Base-by-base conservation (phyloP, 164 flowering plant species). In the Tinospora cordifolia region DNA sequence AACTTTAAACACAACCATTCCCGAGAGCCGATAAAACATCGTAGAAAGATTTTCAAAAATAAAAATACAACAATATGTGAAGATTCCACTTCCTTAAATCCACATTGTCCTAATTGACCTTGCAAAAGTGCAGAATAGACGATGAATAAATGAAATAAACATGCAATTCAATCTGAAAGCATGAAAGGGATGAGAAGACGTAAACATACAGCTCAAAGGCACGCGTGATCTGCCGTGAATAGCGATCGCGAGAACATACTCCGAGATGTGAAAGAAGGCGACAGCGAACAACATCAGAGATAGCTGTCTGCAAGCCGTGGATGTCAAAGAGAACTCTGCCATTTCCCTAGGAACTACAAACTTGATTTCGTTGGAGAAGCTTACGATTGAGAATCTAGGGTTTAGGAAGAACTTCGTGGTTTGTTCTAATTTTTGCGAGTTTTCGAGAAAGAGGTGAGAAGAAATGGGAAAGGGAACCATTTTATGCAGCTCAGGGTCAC, bases 141-240 rank as follows among this genome's bases (percentile, higher is more conserved):
- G 38, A 38, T 22, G 10, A 27, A 7, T 8, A 36, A 60, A 0
- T 39, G 38, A 57, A 3, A 24, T 1, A 17, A 24, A 41, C 4
- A 39, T 19, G 21, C 6, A 8, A 21, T 30, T 30, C 36, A 30
- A 30, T 30, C 36, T 4, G 36, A 30, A 4, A 30, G 36, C 4
- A 30, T 30, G 36, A 30, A 30, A 30, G 36, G 36, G 36, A 30
- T 2, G 4, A 30, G 36, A 30, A 36, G 44, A 58, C 41, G 30
- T 65, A 6, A 25, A 60, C 77, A 14, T 74, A 74, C 77, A 76
- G 66, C 69, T 54, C 0, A 83, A 77, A 47, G 84, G 75, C 7
- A 87, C 93, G 71, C 77, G 85, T 63, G 82, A 66, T 74, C 63
- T 84, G 69, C 97, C 97, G 67, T 91, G 97, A 40, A 84, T 15